phyloP scores from a whole-genome alignment of 495 filamentous ascomycete species.

The Bacidia gigantensis region DNA sequence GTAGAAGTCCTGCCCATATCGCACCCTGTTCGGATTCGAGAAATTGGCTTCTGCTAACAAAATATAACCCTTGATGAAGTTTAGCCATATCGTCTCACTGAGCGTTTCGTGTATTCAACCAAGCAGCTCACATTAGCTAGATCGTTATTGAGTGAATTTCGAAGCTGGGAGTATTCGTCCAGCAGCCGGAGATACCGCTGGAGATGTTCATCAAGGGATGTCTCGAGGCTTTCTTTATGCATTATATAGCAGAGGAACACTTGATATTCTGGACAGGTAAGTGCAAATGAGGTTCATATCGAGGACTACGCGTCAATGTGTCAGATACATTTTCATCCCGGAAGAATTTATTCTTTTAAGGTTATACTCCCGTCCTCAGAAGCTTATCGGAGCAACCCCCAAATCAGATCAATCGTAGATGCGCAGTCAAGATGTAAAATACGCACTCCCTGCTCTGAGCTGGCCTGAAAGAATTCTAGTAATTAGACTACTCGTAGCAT shows the following conservation, averaged over 20 bases:
- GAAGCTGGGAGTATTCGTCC: slow-evolving; percentile 52
- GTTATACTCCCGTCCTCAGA: too few species aligned
- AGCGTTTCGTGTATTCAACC: not conserved
- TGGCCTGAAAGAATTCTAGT: too few species aligned
- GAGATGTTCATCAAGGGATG: slow-evolving; percentile 48
- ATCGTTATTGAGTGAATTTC: slow-evolving; percentile 36
- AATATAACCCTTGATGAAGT: slow-evolving; percentile 31
- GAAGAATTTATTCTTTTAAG: too few species aligned
- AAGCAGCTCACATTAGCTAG: slow-evolving; percentile 38
- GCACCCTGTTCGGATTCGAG: slow-evolving; percentile 43
- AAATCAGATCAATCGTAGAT: too few species aligned
- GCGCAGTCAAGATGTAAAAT: too few species aligned
- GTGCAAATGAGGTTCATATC: too few species aligned
- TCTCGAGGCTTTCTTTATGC: slow-evolving; percentile 13
- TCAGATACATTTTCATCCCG: too few species aligned
- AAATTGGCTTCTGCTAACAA: slow-evolving; percentile 60
- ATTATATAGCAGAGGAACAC: not conserved
- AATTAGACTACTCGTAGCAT: too few species aligned
- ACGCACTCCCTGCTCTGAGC: too few species aligned
- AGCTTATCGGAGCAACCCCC: too few species aligned
- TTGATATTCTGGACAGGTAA: too few species aligned
- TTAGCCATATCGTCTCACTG: not conserved
- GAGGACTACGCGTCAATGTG: too few species aligned
- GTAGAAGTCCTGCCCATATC: slow-evolving; percentile 55
- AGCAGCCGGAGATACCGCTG: slow-evolving; percentile 56